phyloP scores from a whole-genome alignment of 495 filamentous ascomycete species.

The Penicillium ucsense region DNA sequence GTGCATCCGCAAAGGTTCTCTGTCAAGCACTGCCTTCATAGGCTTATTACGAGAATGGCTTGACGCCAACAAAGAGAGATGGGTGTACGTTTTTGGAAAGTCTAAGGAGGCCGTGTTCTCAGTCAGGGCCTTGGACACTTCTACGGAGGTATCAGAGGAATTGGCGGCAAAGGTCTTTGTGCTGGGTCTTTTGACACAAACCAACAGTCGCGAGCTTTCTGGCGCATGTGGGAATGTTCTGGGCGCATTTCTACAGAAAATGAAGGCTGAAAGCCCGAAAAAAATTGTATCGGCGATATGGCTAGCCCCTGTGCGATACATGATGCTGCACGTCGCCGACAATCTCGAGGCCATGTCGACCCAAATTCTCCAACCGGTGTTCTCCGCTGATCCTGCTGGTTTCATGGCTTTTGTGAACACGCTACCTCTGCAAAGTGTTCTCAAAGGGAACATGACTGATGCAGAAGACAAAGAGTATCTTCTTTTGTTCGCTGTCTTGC shows the following conservation, averaged over 20 bases:
- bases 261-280: slow-evolving; percentile 17
- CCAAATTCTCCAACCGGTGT: slow-evolving; percentile 65
- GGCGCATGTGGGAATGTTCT: slow-evolving; percentile 57
- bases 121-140: slow-evolving; percentile 5
- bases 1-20: slow-evolving; percentile 29
- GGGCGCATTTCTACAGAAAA: slow-evolving; percentile 44
- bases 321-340: slow-evolving; percentile 38
- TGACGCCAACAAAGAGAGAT: slow-evolving; percentile 16
- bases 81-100: slow-evolving; percentile 21
- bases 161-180: slow-evolving; percentile 24
- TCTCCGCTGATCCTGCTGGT: slow-evolving; percentile 45
- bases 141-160: slow-evolving; percentile 3
- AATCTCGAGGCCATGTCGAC: slow-evolving; percentile 55
- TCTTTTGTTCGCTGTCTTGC: slow-evolving; percentile 58
- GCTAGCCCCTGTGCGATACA: slow-evolving; percentile 27
- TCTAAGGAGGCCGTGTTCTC: slow-evolving; percentile 21
- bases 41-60: slow-evolving; percentile 26
- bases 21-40: slow-evolving; percentile 23
- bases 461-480: slow-evolving; percentile 43
- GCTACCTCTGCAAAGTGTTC: slow-evolving; percentile 30
- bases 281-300: slow-evolving; percentile 19
- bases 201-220: slow-evolving; percentile 45
- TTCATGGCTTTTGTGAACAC: slow-evolving; percentile 48
- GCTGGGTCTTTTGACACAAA: slow-evolving; percentile 28
- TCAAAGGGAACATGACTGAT: slow-evolving; percentile 30